Base-by-base conservation (phyloP, 768 basidiomycete genomes). In the Pleurotus giganteus region DNA sequence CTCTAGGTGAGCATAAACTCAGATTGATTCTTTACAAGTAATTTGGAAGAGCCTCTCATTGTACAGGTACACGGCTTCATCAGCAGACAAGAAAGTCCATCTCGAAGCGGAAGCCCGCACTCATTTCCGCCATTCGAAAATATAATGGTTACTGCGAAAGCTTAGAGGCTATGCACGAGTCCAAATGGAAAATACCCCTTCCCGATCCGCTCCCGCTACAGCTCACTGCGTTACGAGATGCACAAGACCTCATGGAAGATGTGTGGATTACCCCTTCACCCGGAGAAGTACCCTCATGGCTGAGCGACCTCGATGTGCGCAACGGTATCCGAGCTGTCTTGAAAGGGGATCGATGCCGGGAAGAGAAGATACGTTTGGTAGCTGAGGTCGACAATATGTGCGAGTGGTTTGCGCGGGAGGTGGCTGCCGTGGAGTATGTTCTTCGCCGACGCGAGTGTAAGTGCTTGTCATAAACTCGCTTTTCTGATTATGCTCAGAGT, bases 331-430 rank as follows among this genome's bases (percentile, higher is more conserved):
- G 55, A 2, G 58, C 58, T 7, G 47, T 72, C 60, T 63, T 70
- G 2, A 64, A 61, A 43, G 6, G 45, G 0, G 63, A 71, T 29
- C 60, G 61, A 4, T 73, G 71, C 44, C 6, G 23, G 3, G 72
- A 75, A 53, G 71, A 75, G 57, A 47, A 47, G 3, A 27, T 21
- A 0, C 59, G 66, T 0, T 58, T 74, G 0, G 61, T 58, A 0
- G 3, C 28, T 0, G 71, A 75, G 51, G 65, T 68, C 0, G 65
- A 73, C 39, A 73, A 76, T 23, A 57, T 76, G 0, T 71, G 67
- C 24, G 41, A 54, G 0, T 77, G 73, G 72, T 74, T 66, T 54
- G 60, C 65, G 0, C 43, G 55, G 3, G 71, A 75, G 45, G 51
- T 75, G 0, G 44, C 55, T 0, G 63, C 64, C 0, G 50, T 72